Evolutionary conservation across 2,329 filamentous ascomycete genomes (phyloP), one percentile per base, ranked within the genome.

Genomic region (Penicillium sclerotigenum): DNA sequence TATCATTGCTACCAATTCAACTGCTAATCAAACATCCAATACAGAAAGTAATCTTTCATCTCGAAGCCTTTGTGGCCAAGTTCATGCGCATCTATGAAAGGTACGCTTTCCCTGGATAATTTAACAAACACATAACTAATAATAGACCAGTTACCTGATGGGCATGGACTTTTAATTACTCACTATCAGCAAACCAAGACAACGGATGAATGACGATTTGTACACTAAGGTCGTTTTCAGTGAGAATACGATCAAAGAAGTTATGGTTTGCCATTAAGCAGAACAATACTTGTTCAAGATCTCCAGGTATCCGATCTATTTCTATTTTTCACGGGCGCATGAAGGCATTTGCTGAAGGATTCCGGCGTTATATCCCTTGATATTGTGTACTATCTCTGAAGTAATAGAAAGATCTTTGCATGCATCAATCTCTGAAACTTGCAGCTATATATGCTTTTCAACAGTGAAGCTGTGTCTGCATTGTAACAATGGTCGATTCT

Each of bases 61-160:
- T 99, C 4, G 95, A 99, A 76, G 94, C 94, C 4, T 99, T 99
- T 75, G 94, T 99, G 56, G 93, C 93, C 56, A 97, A 97, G 78
- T 96, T 97, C 73, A 97, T 99, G 93, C 85, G 93, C 65, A 85
- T 97, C 64, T 84, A 93, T 61, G 94, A 99, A 79, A 93, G 91
- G 86, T 95, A 86, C 61, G 78, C 52, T 46, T 43, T 26, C n/a
- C 3, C n/a, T 47, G 26, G 11, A 36, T 42, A 1, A 34, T n/a
- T 14, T 18, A 33, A 20, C 22, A 5, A 34, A 56, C 61, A 47
- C 61, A n/a, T 20, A 58, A 52, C 61, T 81, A 76, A 65, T 75
- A 70, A 87, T 22, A 10, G 6, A 41, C 10, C 43, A 75, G 72
- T 48, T 74, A 73, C 49, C 58, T 74, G 55, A 93, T 96, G 89